Base-by-base conservation (phyloP, 371 early-diverging fungal species). In the Fennellomyces sp. region DNA sequence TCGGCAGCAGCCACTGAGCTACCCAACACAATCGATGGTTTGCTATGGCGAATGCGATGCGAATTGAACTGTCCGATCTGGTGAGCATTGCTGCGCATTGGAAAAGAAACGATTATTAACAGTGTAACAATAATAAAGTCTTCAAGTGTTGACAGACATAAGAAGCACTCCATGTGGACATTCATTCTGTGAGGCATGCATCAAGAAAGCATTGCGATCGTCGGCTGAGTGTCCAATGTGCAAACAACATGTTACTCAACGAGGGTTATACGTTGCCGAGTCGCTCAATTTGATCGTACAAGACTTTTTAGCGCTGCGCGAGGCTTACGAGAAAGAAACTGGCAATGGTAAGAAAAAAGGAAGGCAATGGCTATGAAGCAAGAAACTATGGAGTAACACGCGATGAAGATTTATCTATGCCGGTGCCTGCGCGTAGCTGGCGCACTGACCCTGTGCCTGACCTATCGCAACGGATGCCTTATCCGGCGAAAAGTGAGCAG, bases 131-230 rank as follows among this genome's bases (percentile, higher is more conserved):
- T 53, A n/a, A n/a, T 48, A 11, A 45, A 62, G 63, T 31, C 39
- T 62, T 21, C 55, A 55, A 36, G 19, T 56, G 17, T 23, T 62
- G 3, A 56, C 42, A 3, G 42, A 56, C 11, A 39, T 56, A 52
- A 56, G 36, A 15, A 39, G 55, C n/a, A 62, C 63, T 8, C 63
- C 63, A 21, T 62, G 63, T 38, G 63, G 63, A 13, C 63, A 62
- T 51, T 39, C 39, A 2, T 62, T 29, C 25, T 62, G 63, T 29
- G 30, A 48, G 5, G 41, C 38, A 12, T 62, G 63, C 48, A 62
- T 62, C 41, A 10, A 35, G 11, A 49, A 38, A 11, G 45, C 53
- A 26, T 38, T 62, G 1, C 29, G 48, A 26, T 28, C 41, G 8
- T 29, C 30, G 8, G 15, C 4, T 19, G 15, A 5, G 5, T 62